phyloP scores from a whole-genome alignment of 805 yeast genomes.

The Wickerhamiella spandovensis region DNA sequence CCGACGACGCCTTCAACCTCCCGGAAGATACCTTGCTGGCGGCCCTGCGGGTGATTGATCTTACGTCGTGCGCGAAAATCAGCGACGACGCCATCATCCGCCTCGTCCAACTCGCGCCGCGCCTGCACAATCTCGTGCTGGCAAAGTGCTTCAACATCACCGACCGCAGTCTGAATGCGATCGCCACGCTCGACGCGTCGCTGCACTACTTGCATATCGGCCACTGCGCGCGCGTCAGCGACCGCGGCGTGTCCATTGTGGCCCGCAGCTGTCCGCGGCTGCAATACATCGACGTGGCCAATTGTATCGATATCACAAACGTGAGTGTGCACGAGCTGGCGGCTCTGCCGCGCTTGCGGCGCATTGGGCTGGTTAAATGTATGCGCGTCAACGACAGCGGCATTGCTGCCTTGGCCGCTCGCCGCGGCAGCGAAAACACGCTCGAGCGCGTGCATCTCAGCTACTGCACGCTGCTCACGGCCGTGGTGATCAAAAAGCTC shows the following conservation, averaged over 20 bases:
- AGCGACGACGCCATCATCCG: slow-evolving; percentile 68
- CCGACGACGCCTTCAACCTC: slow-evolving; percentile 47
- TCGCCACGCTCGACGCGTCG: slow-evolving; percentile 62
- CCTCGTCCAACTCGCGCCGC: slow-evolving; percentile 66
- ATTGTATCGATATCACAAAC: slow-evolving; percentile 83
- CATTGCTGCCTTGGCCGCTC: slow-evolving; percentile 41
- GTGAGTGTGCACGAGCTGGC: slow-evolving; percentile 65
- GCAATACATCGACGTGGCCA: slow-evolving; percentile 88
- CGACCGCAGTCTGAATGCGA: slow-evolving; percentile 59
- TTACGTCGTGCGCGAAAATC: slow-evolving; percentile 69
- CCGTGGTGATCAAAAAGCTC: slow-evolving; percentile 63
- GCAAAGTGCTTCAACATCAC: slow-evolving; percentile 83
- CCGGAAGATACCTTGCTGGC: slow-evolving; percentile 39
- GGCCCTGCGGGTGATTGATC: slow-evolving; percentile 65
- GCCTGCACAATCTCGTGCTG: slow-evolving; percentile 71
- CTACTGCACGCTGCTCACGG: slow-evolving; percentile 69
- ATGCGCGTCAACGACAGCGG: slow-evolving; percentile 79
- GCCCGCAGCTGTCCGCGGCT: slow-evolving; percentile 70
- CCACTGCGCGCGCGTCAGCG: slow-evolving; percentile 84
- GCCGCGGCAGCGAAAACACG: slow-evolving; percentile 59
- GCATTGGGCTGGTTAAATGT: slow-evolving; percentile 92
- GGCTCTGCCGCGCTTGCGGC: slow-evolving; percentile 60
- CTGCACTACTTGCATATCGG: slow-evolving; percentile 87
- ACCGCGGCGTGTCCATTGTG: slow-evolving; percentile 64
- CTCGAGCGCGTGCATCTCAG: slow-evolving; percentile 88